Conservation (phyloP, 176 grass and related monocot genomes). For the Carex scoparia region DNA sequence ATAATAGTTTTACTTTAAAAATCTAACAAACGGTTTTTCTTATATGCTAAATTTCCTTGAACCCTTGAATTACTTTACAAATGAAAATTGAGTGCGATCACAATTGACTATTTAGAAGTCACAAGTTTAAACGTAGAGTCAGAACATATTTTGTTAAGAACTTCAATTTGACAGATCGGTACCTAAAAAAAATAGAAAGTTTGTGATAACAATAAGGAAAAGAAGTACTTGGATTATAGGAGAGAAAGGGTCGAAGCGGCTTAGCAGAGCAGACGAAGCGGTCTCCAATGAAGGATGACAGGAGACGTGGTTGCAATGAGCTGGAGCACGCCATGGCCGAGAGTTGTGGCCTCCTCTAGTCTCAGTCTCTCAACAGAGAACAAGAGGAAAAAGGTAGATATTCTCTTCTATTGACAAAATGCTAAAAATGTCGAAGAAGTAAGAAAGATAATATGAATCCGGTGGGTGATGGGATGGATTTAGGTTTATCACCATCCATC, state of each 20-base stretch:
- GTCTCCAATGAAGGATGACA: constrained; percentile 68
- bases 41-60: not conserved
- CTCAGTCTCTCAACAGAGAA: not conserved
- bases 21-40: not conserved
- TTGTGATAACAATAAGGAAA: not conserved
- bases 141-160: not conserved
- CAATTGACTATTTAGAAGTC: not conserved
- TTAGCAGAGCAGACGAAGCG: constrained; percentile 43
- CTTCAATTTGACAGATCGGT: not conserved
- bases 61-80: not conserved
- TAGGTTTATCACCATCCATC: not conserved
- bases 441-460: not conserved
- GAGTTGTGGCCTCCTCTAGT: not conserved
- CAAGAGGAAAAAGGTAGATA: not conserved
- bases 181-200: not conserved
- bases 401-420: not conserved
- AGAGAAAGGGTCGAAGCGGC: constrained; percentile 18
- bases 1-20: not conserved
- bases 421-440: not conserved
- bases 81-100: not conserved
- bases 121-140: not conserved
- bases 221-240: not conserved
- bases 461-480: not conserved
- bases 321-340: constrained; percentile 54
- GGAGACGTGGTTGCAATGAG: constrained; percentile 46